A percentile compares a stretch with the other conserved stretches of the same genome.
phyloP scores from a whole-genome alignment of 164 flowering plant genomes.

The Vitis riparia region DNA sequence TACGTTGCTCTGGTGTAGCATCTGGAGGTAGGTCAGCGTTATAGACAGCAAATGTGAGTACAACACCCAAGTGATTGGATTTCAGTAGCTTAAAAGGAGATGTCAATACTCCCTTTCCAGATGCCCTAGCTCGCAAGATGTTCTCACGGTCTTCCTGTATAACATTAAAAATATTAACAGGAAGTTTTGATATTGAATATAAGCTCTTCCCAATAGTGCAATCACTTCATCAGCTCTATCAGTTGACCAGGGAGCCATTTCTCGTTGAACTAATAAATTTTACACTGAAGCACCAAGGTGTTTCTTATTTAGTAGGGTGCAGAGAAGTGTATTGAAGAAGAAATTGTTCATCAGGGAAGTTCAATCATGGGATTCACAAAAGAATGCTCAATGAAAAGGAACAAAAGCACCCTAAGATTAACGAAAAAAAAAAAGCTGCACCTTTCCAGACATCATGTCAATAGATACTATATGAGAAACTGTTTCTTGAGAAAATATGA shows the following conservation, averaged over 20 bases:
- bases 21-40: constrained; percentile 56
- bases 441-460: constrained; percentile 99
- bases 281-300: no score
- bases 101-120: constrained; percentile 92
- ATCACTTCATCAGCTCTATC: not conserved
- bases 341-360: not conserved
- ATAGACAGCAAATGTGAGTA: constrained; percentile 93
- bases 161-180: not conserved
- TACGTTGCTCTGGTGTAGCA: constrained; percentile 76
- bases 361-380: no score
- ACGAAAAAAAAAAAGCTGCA: constrained; percentile 11
- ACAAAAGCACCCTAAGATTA: not conserved
- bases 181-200: no score
- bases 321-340: no score
- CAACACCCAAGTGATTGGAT: constrained; percentile 89
- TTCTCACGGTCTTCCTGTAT: constrained; percentile 93
- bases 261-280: no score
- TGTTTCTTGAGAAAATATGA: constrained; percentile 84
- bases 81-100: constrained; percentile 91
- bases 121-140: constrained; percentile 87
- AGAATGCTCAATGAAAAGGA: not conserved
- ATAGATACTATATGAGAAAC: constrained; percentile 92
- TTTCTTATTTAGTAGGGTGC: no score
- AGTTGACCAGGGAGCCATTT: not conserved
- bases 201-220: no score